A percentile compares a stretch with the other conserved stretches of the same genome.
Evolutionary conservation across 768 basidiomycete species (phyloP).

Genomic region (Coprinellus micaceus): DNA sequence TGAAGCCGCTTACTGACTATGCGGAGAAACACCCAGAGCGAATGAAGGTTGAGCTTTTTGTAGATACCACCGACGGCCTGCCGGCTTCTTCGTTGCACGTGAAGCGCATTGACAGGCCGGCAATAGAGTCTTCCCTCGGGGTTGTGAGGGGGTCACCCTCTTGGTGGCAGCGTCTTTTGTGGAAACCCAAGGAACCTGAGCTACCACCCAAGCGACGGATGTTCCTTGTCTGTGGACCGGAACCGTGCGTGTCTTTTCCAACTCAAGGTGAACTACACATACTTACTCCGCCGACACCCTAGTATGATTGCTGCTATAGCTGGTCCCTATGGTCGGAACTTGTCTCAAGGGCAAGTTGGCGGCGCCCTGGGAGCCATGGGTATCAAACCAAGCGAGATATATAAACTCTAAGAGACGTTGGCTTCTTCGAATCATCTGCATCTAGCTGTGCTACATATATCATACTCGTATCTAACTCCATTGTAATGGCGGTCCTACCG

Average conservation of each 20-base stretch:
- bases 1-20: conserved; percentile 48
- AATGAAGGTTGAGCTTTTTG: conserved; percentile 59
- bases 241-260: conserved; percentile 48
- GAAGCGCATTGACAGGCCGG: conserved; percentile 54
- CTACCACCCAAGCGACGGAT: conserved; percentile 40
- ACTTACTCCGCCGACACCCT: conserved; percentile 1
- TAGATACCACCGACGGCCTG: conserved; percentile 44
- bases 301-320: conserved; percentile 78
- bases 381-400: conserved; percentile 57
- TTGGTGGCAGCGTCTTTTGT: conserved; percentile 35
- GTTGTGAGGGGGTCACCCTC: conserved; percentile 19
- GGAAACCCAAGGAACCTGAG: conserved; percentile 17
- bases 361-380: conserved; percentile 67
- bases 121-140: conserved; percentile 41
- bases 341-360: conserved; percentile 68
- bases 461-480: too few relatives aligned
- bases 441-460: too few relatives aligned
- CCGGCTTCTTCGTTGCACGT: conserved; percentile 27
- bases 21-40: conserved; percentile 50
- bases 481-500: too few relatives aligned
- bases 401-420: neutral
- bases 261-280: neutral
- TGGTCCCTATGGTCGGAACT: conserved; percentile 72
- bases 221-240: conserved; percentile 83
- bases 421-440: too few relatives aligned